Conservation (phyloP, 2,329 filamentous ascomycete species). For the Apiospora saccharicola region DNA sequence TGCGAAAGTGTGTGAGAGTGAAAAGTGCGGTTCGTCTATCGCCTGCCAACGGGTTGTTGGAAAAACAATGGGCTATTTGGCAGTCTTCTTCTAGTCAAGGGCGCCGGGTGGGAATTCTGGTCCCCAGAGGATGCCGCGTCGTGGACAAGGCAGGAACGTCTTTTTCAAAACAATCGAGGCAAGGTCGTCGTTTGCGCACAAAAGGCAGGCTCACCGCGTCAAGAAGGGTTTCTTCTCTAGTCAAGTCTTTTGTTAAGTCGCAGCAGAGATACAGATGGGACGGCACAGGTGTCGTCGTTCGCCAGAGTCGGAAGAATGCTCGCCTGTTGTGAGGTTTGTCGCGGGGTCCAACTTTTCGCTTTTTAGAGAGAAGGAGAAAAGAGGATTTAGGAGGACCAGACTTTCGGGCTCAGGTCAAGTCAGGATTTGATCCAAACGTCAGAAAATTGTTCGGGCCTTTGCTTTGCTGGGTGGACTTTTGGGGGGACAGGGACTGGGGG, state of each 20-base stretch:
- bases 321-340: constrained; percentile 21
- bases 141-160: constrained; percentile 9
- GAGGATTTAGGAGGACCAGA: constrained; percentile 21
- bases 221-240: background rate
- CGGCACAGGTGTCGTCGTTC: constrained; percentile 4
- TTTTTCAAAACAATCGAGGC: constrained; percentile 18
- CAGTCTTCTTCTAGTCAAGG: constrained; percentile 17
- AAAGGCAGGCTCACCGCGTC: constrained; percentile 10
- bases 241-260: constrained; percentile 10
- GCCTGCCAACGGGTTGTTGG: constrained; percentile 16
- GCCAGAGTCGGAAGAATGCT: constrained; percentile 22
- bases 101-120: background rate
- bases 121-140: constrained; percentile 20
- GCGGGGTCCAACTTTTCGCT: constrained; percentile 23
- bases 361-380: constrained; percentile 23
- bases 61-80: constrained; percentile 21
- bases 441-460: constrained; percentile 22
- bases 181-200: constrained; percentile 22
- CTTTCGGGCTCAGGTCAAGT: constrained; percentile 20
- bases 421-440: constrained; percentile 18
- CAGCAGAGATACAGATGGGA: constrained; percentile 11
- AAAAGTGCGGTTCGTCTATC: constrained; percentile 18
- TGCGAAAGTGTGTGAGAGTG: constrained; percentile 12
- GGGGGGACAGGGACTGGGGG: constrained; percentile 16
- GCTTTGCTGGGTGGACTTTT: constrained; percentile 21